phyloP scores from a whole-genome alignment of 2,329 filamentous ascomycete genomes.

The Neodidymelliopsis sp. region DNA sequence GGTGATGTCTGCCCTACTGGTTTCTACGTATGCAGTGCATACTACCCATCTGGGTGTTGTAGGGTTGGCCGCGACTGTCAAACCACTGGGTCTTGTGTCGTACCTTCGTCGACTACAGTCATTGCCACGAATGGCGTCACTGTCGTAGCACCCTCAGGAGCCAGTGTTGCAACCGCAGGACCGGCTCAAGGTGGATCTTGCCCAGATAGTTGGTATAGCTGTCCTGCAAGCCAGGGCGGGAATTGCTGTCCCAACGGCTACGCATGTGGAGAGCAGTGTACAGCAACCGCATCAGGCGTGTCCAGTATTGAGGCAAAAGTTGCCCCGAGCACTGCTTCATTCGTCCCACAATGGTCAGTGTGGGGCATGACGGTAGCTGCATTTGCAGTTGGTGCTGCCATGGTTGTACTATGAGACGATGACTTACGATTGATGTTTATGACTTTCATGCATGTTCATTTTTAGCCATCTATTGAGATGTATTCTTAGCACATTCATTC shows the following conservation, averaged over 20 bases:
- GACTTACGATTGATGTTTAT: conserved; percentile 3
- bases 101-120: conserved; percentile 66
- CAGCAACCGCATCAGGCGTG: conserved; percentile 40
- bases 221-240: conserved; percentile 69
- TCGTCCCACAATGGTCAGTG: conserved; percentile 34
- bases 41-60: conserved; percentile 84
- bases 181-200: conserved; percentile 61
- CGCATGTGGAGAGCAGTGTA: conserved; percentile 47
- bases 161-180: conserved; percentile 45
- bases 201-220: conserved; percentile 80
- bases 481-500: not conserved
- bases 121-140: conserved; percentile 71
- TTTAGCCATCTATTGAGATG: not conserved
- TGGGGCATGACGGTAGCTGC: conserved; percentile 43
- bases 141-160: conserved; percentile 69
- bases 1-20: conserved; percentile 75
- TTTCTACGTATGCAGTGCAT: conserved; percentile 89
- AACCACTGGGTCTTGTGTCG: conserved; percentile 75
- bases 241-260: conserved; percentile 80
- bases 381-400: conserved; percentile 45
- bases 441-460: not conserved
- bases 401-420: conserved; percentile 46
- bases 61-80: conserved; percentile 86
- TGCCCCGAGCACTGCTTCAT: conserved; percentile 47
- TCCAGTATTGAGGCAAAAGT: conserved; percentile 45